phyloP scores from a whole-genome alignment of 306 rosid genomes.

The Mimosa bimucronata region DNA sequence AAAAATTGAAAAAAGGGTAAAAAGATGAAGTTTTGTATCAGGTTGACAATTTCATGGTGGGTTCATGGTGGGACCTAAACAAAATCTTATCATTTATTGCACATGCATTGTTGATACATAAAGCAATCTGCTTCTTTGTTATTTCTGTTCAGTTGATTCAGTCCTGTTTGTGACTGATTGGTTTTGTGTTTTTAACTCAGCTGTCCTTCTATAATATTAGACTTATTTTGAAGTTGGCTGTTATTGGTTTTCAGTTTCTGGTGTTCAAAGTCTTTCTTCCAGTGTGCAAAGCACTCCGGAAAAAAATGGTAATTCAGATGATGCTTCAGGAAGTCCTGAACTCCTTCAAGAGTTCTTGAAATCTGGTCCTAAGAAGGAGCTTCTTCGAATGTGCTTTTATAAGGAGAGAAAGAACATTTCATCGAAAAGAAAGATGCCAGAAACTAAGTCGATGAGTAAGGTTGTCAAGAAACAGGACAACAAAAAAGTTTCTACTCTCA shows the following conservation, averaged over 20 bases:
- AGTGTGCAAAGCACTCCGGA: conserved; percentile 90
- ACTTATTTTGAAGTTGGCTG: conserved; percentile 37
- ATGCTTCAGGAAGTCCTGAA: conserved; percentile 84
- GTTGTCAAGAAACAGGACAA: conserved; percentile 74
- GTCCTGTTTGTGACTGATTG: conserved; percentile 6
- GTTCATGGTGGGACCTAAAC: conserved; percentile 33
- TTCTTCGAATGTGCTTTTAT: conserved; percentile 58
- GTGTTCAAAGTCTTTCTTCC: conserved; percentile 85
- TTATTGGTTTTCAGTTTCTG: conserved; percentile 65
- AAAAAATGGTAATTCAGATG: conserved; percentile 88
- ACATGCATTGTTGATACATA: conserved; percentile 21
- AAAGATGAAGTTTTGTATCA: neutral
- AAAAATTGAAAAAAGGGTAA: neutral
- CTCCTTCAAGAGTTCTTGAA: conserved; percentile 78
- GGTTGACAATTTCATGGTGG: conserved; percentile 15
- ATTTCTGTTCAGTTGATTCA: conserved; percentile 17
- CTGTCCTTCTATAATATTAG: conserved; percentile 24
- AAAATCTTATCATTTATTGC: conserved; percentile 16
- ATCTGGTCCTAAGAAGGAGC: conserved; percentile 72
- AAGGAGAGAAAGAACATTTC: conserved; percentile 63
- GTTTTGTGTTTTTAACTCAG: conserved; percentile 2
- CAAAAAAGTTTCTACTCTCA: conserved; percentile 60
- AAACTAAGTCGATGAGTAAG: conserved; percentile 68
- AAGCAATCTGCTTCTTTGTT: conserved; percentile 24
- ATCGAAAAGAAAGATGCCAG: conserved; percentile 62